phyloP scores from a whole-genome alignment of 2,329 filamentous ascomycete species.

The Fusarium palustre region DNA sequence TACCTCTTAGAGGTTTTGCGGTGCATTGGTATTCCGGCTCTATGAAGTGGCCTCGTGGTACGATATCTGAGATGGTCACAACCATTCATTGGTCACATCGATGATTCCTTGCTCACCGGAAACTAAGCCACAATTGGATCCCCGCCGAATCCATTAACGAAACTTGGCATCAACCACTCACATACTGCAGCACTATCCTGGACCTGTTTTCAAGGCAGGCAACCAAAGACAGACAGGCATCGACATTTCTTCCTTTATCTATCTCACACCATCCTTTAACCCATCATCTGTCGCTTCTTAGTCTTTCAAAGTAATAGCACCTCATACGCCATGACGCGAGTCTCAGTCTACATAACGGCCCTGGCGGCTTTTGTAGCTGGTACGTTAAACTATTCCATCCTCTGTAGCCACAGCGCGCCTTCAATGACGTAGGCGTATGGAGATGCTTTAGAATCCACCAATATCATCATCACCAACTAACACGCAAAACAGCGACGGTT shows the following conservation, averaged over 20 bases:
- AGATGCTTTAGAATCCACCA: neutral
- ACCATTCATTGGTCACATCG: constrained; percentile 3
- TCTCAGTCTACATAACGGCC: constrained; percentile 57
- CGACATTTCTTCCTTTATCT: constrained; percentile 38
- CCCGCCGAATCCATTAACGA: constrained; percentile 32
- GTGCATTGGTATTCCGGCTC: neutral
- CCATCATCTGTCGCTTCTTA: constrained; percentile 3
- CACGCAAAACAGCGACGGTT: constrained; percentile 67
- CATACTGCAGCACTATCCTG: constrained; percentile 31
- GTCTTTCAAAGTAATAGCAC: neutral
- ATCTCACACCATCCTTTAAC: constrained; percentile 4
- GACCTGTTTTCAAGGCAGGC: constrained; percentile 32
- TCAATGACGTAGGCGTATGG: constrained; percentile 43
- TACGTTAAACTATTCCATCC: constrained; percentile 48
- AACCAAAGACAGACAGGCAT: constrained; percentile 36
- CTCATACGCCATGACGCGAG: constrained; percentile 56
- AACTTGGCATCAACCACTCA: constrained; percentile 41
- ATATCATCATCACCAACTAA: constrained; percentile 48
- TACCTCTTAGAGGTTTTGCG: neutral
- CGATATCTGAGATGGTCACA: neutral
- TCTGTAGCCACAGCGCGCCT: constrained; percentile 19
- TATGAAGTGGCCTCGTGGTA: neutral
- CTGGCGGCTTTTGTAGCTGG: constrained; percentile 58
- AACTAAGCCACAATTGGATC: constrained; percentile 27
- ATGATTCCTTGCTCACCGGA: neutral